A percentile compares a stretch with the other conserved stretches of the same genome.
Conservation (phyloP, 192 early-diverging fungal genomes). For the Haplosporangium gracile region DNA sequence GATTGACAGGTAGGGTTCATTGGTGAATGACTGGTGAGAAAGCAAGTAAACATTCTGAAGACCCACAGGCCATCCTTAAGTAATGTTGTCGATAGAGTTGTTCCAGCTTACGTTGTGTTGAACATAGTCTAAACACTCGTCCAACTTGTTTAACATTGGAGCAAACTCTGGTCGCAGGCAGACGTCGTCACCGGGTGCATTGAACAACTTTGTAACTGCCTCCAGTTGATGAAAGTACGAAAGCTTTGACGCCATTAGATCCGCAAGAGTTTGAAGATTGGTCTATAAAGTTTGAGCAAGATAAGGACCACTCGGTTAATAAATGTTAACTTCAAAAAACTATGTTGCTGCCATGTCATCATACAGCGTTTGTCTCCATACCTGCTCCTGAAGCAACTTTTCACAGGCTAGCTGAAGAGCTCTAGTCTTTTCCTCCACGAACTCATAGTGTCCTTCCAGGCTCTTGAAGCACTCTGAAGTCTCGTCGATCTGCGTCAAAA, state of each 20-base stretch:
- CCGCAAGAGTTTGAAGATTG: slow-evolving; percentile 70
- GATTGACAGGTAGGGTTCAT: not conserved
- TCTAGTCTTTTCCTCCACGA: slow-evolving; percentile 82
- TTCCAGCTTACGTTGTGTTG: slow-evolving; percentile 71
- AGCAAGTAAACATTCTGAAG: not conserved
- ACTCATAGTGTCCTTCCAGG: slow-evolving; percentile 79
- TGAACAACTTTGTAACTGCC: slow-evolving; percentile 81
- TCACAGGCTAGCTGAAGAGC: slow-evolving; percentile 87
- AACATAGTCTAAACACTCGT: slow-evolving; percentile 84
- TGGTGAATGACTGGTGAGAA: not conserved
- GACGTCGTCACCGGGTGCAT: slow-evolving; percentile 86
- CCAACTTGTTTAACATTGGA: slow-evolving; percentile 81
- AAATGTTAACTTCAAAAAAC: not conserved
- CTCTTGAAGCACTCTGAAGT: slow-evolving; percentile 69
- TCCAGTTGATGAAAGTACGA: slow-evolving; percentile 90
- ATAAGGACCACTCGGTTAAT: not conserved
- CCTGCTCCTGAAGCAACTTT: slow-evolving; percentile 77
- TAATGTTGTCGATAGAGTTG: not conserved
- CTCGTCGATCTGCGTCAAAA: slow-evolving; percentile 71
- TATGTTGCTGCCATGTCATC: not conserved
- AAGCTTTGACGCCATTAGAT: slow-evolving; percentile 71
- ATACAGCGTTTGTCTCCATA: slow-evolving; percentile 21
- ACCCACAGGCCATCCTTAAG: not conserved
- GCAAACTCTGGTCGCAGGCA: slow-evolving; percentile 85
- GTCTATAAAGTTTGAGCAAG: slow-evolving; percentile 48